These are phyloP conservation scores for Penicillium sp. DNA, from an alignment of 2,329 filamentous ascomycete genomes.

Conservation along the genomic window DNA sequence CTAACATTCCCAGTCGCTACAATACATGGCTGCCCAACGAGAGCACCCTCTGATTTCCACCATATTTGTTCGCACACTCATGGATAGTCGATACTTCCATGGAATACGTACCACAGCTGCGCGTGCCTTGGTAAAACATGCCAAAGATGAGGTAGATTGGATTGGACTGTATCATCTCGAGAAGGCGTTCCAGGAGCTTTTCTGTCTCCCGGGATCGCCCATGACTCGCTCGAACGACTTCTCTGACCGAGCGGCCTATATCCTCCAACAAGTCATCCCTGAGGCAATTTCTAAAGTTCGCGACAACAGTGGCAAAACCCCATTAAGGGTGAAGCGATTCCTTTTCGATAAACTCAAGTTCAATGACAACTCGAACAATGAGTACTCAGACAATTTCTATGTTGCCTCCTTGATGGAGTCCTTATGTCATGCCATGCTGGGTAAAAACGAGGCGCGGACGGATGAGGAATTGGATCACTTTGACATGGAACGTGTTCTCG, in stretches of 20 bases:
- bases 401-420: slow-evolving; percentile 73
- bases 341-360: slow-evolving; percentile 85
- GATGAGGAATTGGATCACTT: slow-evolving; percentile 43
- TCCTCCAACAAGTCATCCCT: slow-evolving; percentile 79
- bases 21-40: slow-evolving; percentile 66
- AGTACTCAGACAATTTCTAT: slow-evolving; percentile 84
- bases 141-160: slow-evolving; percentile 67
- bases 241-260: slow-evolving; percentile 77
- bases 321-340: slow-evolving; percentile 74
- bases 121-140: slow-evolving; percentile 71
- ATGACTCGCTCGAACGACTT: slow-evolving; percentile 92
- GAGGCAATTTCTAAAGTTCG: slow-evolving; percentile 75
- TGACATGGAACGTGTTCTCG: slow-evolving; percentile 47
- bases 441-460: slow-evolving; percentile 35
- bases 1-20: slow-evolving; percentile 55
- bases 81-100: slow-evolving; percentile 90
- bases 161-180: slow-evolving; percentile 81
- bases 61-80: slow-evolving; percentile 81
- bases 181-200: slow-evolving; percentile 82
- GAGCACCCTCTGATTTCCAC: slow-evolving; percentile 82
- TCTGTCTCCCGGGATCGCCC: slow-evolving; percentile 73
- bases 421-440: slow-evolving; percentile 55
- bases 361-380: slow-evolving; percentile 91
- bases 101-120: slow-evolving; percentile 87
- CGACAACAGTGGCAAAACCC: slow-evolving; percentile 71